phyloP scores from a whole-genome alignment of 2,329 filamentous ascomycete genomes.

The Monilinia fructicola region DNA sequence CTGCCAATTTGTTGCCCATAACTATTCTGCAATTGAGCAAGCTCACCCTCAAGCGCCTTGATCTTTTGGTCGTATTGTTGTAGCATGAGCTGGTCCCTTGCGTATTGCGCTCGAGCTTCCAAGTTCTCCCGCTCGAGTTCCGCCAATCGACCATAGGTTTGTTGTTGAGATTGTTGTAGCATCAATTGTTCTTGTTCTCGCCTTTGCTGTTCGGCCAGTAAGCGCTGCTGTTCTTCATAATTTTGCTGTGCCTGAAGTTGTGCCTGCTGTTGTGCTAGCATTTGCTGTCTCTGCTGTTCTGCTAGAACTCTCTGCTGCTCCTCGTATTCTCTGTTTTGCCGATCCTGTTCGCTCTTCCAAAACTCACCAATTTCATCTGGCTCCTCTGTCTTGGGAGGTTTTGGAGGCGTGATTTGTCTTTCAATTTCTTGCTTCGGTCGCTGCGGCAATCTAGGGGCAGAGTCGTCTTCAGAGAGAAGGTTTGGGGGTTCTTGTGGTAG shows the following conservation, averaged over 20 bases:
- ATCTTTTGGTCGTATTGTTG: conserved; percentile 95
- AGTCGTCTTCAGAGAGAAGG: conserved; percentile 79
- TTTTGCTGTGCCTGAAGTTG: conserved; percentile 84
- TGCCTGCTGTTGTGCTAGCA: conserved; percentile 77
- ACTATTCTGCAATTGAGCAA: conserved; percentile 77
- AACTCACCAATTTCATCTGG: conserved; percentile 96
- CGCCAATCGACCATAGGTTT: conserved; percentile 92
- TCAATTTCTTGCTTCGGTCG: conserved; percentile 75
- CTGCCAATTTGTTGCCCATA: conserved; percentile 81
- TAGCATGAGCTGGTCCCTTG: conserved; percentile 94
- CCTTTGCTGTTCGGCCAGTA: conserved; percentile 83
- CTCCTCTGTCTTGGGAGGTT: conserved; percentile 68
- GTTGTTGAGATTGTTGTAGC: conserved; percentile 84
- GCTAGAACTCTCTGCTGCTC: conserved; percentile 88
- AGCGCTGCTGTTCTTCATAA: conserved; percentile 94
- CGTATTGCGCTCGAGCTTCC: conserved; percentile 90
- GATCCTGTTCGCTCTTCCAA: conserved; percentile 89
- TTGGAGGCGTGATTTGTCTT: conserved; percentile 67
- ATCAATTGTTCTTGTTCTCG: conserved; percentile 87
- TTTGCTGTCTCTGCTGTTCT: conserved; percentile 79
- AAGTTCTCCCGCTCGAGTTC: conserved; percentile 95
- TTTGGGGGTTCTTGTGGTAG: conserved; percentile 92
- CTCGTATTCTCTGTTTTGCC: conserved; percentile 92
- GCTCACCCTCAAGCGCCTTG: conserved; percentile 86
- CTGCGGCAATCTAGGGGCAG: conserved; percentile 77